Evolutionary conservation across 2,329 filamentous ascomycete species (phyloP).

Genomic region (Zelopaecilomyces penicillatus): DNA sequence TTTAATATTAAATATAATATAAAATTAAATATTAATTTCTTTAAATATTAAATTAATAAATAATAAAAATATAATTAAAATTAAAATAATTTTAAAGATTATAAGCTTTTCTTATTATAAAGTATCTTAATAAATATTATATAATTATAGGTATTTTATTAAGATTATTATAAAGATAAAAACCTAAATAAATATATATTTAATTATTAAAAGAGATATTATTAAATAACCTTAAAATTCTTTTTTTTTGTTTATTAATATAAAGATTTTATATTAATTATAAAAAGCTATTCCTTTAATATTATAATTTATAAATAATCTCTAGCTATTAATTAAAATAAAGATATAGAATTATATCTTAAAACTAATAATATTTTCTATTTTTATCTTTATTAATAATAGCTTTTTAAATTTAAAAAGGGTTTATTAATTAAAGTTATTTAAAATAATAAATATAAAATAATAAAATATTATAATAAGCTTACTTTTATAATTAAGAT

Average conservation of each 20-base stretch:
- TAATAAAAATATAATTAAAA: no score
- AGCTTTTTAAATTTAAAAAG: not conserved
- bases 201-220: no score
- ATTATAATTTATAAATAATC: not conserved
- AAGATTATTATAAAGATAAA: not conserved
- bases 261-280: not conserved
- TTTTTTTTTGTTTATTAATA: no score
- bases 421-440: no score
- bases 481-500: no score
- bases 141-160: not conserved
- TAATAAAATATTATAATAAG: not conserved
- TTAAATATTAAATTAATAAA: no score
- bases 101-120: no score
- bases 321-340: not conserved
- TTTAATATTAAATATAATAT: no score
- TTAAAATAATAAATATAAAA: not conserved
- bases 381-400: not conserved
- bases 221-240: no score
- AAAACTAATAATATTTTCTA: not conserved
- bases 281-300: not conserved
- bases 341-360: not conserved
- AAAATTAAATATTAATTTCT: no score
- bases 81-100: no score
- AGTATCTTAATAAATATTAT: not conserved
- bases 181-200: not conserved